Evolutionary conservation across 2,329 filamentous ascomycete species (phyloP).

Genomic region (Xylaria hypoxylon): DNA sequence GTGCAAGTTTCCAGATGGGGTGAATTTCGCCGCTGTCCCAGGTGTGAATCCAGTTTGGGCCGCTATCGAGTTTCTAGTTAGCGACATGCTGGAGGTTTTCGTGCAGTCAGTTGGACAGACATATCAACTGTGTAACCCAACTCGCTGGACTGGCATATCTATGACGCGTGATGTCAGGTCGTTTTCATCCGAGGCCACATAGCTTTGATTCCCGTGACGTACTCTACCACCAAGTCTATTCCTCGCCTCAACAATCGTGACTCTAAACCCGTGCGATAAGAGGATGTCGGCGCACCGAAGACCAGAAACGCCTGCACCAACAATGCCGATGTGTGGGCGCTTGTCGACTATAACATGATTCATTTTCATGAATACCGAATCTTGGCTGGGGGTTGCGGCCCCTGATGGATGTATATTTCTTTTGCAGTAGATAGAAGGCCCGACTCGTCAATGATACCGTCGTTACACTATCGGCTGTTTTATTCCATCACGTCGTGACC

Average conservation of each 20-base stretch:
- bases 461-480: no score
- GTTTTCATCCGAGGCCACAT: neutral
- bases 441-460: neutral
- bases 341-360: neutral
- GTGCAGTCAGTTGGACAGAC: conserved; percentile 38
- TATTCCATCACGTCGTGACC: no score
- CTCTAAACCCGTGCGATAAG: conserved; percentile 62
- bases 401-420: neutral
- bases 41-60: conserved; percentile 67
- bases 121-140: conserved; percentile 49
- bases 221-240: conserved; percentile 67
- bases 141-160: conserved; percentile 51
- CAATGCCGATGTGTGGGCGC: conserved; percentile 57
- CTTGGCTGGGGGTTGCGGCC: neutral
- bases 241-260: conserved; percentile 69
- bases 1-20: conserved; percentile 65
- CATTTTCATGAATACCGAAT: neutral
- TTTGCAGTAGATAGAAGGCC: neutral
- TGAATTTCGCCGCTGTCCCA: conserved; percentile 61
- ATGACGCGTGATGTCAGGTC: conserved; percentile 34
- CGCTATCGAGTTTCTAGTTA: conserved; percentile 51
- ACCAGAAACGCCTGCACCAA: conserved; percentile 68
- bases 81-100: neutral
- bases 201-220: conserved; percentile 36
- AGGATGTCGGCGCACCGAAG: conserved; percentile 68